Evolutionary conservation across 1,284 basidiomycete species (phyloP).

Genomic region (Peniophora sp.): DNA sequence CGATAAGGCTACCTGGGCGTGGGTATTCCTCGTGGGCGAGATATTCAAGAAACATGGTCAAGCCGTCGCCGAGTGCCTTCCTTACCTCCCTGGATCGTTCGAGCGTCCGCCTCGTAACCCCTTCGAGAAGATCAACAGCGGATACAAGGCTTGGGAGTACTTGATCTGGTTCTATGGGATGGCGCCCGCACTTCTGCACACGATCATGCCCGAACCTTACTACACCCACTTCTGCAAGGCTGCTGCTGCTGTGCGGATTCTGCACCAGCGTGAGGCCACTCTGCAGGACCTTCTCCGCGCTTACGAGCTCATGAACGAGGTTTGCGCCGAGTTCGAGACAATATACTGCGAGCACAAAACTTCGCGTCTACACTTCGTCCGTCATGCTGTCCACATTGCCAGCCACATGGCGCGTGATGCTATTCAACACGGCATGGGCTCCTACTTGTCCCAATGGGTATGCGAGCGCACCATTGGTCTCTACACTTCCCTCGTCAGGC

Average conservation of each 20-base stretch:
- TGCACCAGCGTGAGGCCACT: constrained; percentile 9
- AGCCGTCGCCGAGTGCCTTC: constrained; percentile 9
- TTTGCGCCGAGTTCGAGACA: constrained; percentile 13
- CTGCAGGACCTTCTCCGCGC: constrained; percentile 3
- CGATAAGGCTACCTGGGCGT: constrained; percentile 11
- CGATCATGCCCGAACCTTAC: constrained; percentile 7
- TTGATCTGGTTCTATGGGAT: constrained; percentile 14
- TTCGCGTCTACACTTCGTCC: constrained; percentile 17
- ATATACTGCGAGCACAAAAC: constrained; percentile 15
- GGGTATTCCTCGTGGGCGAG: constrained; percentile 8
- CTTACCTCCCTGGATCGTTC: constrained; percentile 19
- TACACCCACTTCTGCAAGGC: constrained; percentile 17
- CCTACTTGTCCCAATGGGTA: constrained; percentile 4
- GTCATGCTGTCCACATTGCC: constrained; percentile 15
- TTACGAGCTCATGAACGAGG: constrained; percentile 10
- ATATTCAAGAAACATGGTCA: constrained; percentile 12
- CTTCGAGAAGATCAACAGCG: constrained; percentile 21
- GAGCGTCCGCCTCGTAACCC: constrained; percentile 21
- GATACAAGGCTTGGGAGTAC: constrained; percentile 24
- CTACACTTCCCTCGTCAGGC: constrained; percentile 8
- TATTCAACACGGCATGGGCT: background rate
- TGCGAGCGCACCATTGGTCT: constrained; percentile 10
- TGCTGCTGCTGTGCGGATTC: constrained; percentile 10
- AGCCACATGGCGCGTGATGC: constrained; percentile 12
- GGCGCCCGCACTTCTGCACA: constrained; percentile 15